Base-by-base conservation (phyloP, 768 basidiomycete species). In the Lactifluus pinguis region DNA sequence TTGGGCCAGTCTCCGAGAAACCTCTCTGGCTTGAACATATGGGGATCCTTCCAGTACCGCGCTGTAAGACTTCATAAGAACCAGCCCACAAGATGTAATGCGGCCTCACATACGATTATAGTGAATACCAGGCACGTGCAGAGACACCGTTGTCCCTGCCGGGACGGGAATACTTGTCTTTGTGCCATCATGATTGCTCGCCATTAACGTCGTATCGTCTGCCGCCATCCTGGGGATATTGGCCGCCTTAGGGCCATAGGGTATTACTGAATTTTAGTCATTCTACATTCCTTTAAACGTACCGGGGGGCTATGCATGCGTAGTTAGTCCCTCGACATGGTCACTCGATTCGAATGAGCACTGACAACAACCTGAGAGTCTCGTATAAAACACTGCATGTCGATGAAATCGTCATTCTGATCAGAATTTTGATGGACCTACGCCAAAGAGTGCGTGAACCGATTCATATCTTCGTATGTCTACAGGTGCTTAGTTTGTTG, bases 331-430 rank as follows among this genome's bases (percentile, higher is more conserved):
- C 25, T 3, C 10, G 11, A 30, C 9, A 2, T 17, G 10, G 14
- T 21, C 29, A 17, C 3, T 41, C 1, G 3, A 21, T 55, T 10
- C 21, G 38, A 21, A 57, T 10, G 15, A 6, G 14, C 2, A 65
- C 65, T 48, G 34, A 66, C 63, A 60, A 80, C 68, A 81, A 63
- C 25, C 81, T 73, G 19, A 81, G 67, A 3, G 80, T 79, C 67
- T 83, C 81, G 59, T 81, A 72, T 59, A 79, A 76, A 3, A 79
- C 78, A 15, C 80, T 81, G 39, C 25, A 17, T 8, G 5, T 6
- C 10, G 4, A 49, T 59, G 32, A 61, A 39, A 49, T 21, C 34
- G 3, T 39, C 17, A 44, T 21, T 30, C 17, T 42, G 8, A n/a
- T 34, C 29, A 48, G 11, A n/a, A n/a, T n/a, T 21, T 6, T 6